A percentile compares a stretch with the other conserved stretches of the same genome.
These are phyloP conservation scores for Fusarium phyllophilum DNA, from an alignment of 2,329 filamentous ascomycete genomes.

Conservation along the genomic window DNA sequence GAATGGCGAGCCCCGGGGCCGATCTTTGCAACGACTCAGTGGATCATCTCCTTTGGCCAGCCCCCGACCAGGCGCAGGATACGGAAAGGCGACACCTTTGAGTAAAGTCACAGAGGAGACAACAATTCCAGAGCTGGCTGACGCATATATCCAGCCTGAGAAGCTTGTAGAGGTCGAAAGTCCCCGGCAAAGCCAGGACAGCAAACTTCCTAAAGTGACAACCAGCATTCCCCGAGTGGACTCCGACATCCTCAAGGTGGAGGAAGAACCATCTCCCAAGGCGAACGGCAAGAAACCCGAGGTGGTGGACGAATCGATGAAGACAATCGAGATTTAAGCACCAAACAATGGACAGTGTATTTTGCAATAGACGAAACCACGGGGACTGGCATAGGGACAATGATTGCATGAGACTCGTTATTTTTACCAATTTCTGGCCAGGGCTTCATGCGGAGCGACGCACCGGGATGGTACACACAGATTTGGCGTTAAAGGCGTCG, in stretches of 20 bases:
- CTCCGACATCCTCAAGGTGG: constrained; percentile 49
- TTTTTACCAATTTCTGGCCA: constrained; percentile 53
- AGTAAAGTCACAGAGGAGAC: constrained; percentile 79
- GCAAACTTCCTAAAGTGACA: constrained; percentile 47
- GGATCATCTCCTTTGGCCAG: constrained; percentile 71
- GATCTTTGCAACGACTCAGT: constrained; percentile 76
- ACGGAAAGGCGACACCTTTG: constrained; percentile 74
- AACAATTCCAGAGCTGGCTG: constrained; percentile 53
- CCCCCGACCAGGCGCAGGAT: constrained; percentile 65
- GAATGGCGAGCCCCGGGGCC: constrained; percentile 70
- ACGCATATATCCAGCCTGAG: constrained; percentile 53
- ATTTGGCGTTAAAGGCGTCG: constrained; percentile 45
- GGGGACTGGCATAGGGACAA: constrained; percentile 42
- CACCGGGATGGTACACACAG: constrained; percentile 36
- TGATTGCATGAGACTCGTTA: constrained; percentile 44
- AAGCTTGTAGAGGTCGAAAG: constrained; percentile 68
- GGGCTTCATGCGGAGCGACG: constrained; percentile 33
- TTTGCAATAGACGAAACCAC: constrained; percentile 39
- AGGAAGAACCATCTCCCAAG: constrained; percentile 25
- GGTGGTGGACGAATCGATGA: constrained; percentile 64
- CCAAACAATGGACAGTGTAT: constrained; percentile 17
- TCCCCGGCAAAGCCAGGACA: constrained; percentile 59
- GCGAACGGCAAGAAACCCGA: constrained; percentile 57
- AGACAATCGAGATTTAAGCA: constrained; percentile 68
- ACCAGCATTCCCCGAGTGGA: constrained; percentile 49